Evolutionary conservation across 768 basidiomycete species (phyloP), one percentile per base, ranked within the genome.

Genomic region (Lepiota venenata): DNA sequence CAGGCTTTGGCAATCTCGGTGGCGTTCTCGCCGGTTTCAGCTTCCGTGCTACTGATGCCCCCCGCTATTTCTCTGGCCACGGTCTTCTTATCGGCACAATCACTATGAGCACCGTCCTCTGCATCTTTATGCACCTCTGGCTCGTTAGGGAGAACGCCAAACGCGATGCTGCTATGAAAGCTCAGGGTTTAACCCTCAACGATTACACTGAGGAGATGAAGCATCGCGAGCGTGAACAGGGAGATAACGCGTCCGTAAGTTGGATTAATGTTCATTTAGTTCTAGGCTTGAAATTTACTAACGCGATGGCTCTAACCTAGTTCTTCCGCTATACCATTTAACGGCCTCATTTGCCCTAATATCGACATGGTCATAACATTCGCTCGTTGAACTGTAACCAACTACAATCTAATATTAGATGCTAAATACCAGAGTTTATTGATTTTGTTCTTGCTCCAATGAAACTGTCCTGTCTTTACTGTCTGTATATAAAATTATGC

Each of bases 251-350:
- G n/a, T 57, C 67, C 8, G 68, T 69, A 52, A 60, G 66, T 58
- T 9, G 54, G 2, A 3, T 50, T 12, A 11, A 10, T 36, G 42
- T 50, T 42, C 22, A n/a, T 54, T 41, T 32, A 10, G 6, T 8
- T 54, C 2, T 3, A 10, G 32, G 18, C 9, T 32, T 22, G 27
- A 16, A 39, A 32, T 37, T 42, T 5, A 16, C 4, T 36, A 18
- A 45, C 37, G 2, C 25, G 32, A 9, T 32, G 27, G 32, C 32
- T 40, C 42, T 56, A 29, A 50, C 50, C 11, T 47, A 67, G 67
- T 69, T 69, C 61, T 69, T 69, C 64, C 67, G 67, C 22, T 69
- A 67, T 49, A 69, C 67, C 10, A 48, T 59, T 38, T 66, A 61
- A 32, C 32, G 8, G 10, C 32, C 8, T 8, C 27, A 29, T 29